Conservation (phyloP, 2,329 filamentous ascomycete species). For the Knufia fluminis region DNA sequence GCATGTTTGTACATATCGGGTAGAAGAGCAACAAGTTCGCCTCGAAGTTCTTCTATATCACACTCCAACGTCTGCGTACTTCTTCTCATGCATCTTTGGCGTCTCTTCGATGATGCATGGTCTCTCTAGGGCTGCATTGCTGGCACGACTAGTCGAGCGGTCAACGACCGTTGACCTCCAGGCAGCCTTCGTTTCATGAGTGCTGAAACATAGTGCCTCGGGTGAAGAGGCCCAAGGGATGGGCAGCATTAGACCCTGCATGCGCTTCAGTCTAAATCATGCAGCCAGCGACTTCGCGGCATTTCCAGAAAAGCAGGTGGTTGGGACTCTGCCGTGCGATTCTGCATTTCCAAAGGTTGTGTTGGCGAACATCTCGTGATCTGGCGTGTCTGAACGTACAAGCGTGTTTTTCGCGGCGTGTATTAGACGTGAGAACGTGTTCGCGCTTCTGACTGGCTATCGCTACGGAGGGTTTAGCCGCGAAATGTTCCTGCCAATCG, state of each 20-base stretch:
- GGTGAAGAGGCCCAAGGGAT: not conserved
- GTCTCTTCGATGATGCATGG: conserved; percentile 10
- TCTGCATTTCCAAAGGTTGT: not conserved
- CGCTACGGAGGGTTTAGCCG: not conserved
- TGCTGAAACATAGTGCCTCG: conserved; percentile 16
- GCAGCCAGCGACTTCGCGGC: not conserved
- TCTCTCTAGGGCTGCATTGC: not conserved
- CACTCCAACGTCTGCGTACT: conserved; percentile 9
- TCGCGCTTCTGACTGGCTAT: not conserved
- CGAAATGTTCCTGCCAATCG: conserved; percentile 16
- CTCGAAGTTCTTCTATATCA: not conserved
- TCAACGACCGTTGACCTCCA: conserved; percentile 10
- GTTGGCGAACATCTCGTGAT: conserved; percentile 12
- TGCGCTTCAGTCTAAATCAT: not conserved
- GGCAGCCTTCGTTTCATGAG: conserved; percentile 13
- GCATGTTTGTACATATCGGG: conserved; percentile 14
- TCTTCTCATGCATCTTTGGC: conserved; percentile 9
- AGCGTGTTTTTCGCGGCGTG: conserved; percentile 1
- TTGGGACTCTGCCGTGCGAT: conserved; percentile 7
- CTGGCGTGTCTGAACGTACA: conserved; percentile 12
- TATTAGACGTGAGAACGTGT: conserved; percentile 8
- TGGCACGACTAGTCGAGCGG: conserved; percentile 7
- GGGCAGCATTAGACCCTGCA: not conserved
- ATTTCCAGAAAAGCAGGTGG: conserved; percentile 17
- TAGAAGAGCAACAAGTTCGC: not conserved